Evolutionary conservation across 306 rosid species (phyloP).

Genomic region (Malus sylvestris): DNA sequence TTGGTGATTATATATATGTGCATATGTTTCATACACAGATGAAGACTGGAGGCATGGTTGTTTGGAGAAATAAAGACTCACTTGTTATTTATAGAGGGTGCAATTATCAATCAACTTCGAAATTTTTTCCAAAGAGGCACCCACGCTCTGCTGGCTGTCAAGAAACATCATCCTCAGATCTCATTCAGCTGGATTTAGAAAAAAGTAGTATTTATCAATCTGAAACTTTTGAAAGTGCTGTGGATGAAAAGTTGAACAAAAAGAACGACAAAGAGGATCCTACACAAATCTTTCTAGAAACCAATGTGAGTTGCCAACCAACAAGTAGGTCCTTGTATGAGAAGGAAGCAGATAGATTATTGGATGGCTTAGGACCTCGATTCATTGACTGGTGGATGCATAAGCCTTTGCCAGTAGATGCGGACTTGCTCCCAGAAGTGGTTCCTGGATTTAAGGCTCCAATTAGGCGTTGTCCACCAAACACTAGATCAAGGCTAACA

Average conservation of each 20-base stretch:
- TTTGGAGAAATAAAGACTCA: conserved; percentile 59
- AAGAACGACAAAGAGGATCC: conserved; percentile 15
- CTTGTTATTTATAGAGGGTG: conserved; percentile 69
- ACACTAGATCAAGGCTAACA: conserved; percentile 39
- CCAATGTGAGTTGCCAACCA: conserved; percentile 22
- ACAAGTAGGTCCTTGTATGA: conserved; percentile 50
- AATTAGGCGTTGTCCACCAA: conserved; percentile 57
- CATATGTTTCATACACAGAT: conserved; percentile 32
- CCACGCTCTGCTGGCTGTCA: conserved; percentile 13
- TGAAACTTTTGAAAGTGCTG: conserved; percentile 15
- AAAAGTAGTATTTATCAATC: conserved; percentile 6
- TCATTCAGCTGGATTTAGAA: conserved; percentile 19
- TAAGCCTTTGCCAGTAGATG: conserved; percentile 92
- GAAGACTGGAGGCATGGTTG: conserved; percentile 85
- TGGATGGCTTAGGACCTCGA: conserved; percentile 85
- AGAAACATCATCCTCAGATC: conserved; percentile 14
- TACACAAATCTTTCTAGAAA: conserved; percentile 7
- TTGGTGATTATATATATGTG: conserved; percentile 18
- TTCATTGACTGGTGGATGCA: conserved; percentile 90
- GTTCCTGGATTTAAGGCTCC: conserved; percentile 70
- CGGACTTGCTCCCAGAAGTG: conserved; percentile 71
- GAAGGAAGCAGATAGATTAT: conserved; percentile 73
- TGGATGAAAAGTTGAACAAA: conserved; percentile 17
- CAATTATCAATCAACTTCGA: conserved; percentile 24
- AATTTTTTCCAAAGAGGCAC: conserved; percentile 20